Evolutionary conservation across 2,329 filamentous ascomycete genomes (phyloP), one percentile per base, ranked within the genome.

Genomic region (Pseudonectria buxi): DNA sequence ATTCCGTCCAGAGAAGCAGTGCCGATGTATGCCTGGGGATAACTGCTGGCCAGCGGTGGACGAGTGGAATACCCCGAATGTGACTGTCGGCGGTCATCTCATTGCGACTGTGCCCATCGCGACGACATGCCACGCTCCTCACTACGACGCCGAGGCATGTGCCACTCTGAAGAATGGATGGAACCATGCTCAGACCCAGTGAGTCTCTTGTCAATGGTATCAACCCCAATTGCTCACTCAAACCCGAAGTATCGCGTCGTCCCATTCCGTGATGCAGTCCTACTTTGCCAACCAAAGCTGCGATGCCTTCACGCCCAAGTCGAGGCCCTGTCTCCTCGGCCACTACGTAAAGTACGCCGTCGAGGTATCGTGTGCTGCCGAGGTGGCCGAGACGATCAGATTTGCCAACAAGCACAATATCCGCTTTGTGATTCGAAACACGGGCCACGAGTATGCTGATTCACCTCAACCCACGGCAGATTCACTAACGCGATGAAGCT

Each of bases 401-500:
- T 61, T 61, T 28, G 58, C 55, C 11, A 52, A 43, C 11, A 33
- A 44, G 25, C 32, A 54, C 40, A 69, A 72, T 46, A 56, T 74
- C 28, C 69, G 71, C 3, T 53, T 74, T n/a, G 63, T 73, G 28
- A 58, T 75, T 33, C 71, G 54, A 34, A 63, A 74, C 55, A 76
- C 71, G 0, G 71, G 69, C 18, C 72, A 76, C 45, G 69, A 74
- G 44, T 73, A 69, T 45, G 56, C 40, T 10, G 10, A 14, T 10
- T n/a, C 4, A 1, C 3, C 5, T 5, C 4, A 3, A 22, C 14
- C 15, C 13, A 6, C 12, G 14, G 5, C 6, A 6, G 13, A 3
- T 7, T 33, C 3, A 10, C 1, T 7, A 1, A 3, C 2, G 9
- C 6, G 36, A 28, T 24, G 39, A 43, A 43, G 40, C 18, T 45